Base-by-base conservation (phyloP, 345 rosid genomes). In the Cardamine chenopodiifolia region DNA sequence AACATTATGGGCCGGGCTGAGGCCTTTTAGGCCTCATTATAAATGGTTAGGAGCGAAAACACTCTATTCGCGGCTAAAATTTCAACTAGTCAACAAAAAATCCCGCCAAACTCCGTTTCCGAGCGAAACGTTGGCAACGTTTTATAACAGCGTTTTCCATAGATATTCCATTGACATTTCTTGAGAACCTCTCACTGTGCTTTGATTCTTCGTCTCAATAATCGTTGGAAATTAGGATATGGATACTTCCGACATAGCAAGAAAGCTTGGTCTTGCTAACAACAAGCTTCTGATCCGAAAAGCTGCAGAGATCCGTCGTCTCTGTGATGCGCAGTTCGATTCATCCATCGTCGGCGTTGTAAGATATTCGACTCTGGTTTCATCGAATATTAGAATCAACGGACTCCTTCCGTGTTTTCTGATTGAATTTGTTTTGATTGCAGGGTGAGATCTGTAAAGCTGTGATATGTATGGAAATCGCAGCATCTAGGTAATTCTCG, bases 391-490 rank as follows among this genome's bases (percentile, higher is more conserved):
- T 19, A n/a, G n/a, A 34, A 25, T 15, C 8, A 7, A 29, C 34
- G n/a, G 1, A 8, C n/a, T n/a, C 39, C 28, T 2, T 26, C 53
- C n/a, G 0, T 47, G 11, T 50, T 12, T 5, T 6, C 20, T 39
- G 12, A 23, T 44, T 32, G 8, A 1, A 45, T 20, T 23, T 17
- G 75, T 57, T 5, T 34, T 52, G 2, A 54, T 58, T 48, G 40
- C 64, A 94, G 99, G 98, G 99, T 54, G 99, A 95, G 90, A 77
- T 89, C 56, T 86, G 98, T 58, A 95, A 95, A 81, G 94, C 97
- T 48, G 70, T 92, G 48, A 90, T 92, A 80, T 95, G 97, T 86
- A 64, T 95, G 12, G 97, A 95, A 78, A 87, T 95, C 28, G 96
- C 97, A 12, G 90, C 97, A 7, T 70, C 91, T 73, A 81, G 97